A percentile compares a stretch with the other conserved stretches of the same genome.
Conservation (phyloP, 83 land plant genomes). For the Diphasiastrum complanatum region DNA sequence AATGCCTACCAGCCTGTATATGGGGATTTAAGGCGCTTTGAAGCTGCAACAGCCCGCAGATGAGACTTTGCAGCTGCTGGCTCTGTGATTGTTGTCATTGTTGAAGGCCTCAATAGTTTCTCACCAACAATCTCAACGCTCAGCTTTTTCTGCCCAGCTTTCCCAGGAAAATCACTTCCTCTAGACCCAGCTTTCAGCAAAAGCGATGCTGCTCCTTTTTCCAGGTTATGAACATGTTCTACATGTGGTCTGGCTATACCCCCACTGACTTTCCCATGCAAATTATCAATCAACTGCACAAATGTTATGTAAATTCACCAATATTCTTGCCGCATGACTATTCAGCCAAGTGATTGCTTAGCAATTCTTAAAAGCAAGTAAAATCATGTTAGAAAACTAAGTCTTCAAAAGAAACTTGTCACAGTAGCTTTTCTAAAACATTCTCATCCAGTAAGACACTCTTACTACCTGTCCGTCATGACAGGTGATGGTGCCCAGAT, state of each 20-base stretch:
- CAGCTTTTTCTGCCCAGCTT: constrained; percentile 21
- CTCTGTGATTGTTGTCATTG: constrained; percentile 52
- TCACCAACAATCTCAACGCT: constrained; percentile 38
- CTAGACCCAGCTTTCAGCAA: constrained; percentile 59
- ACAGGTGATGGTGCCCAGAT: constrained; percentile 46
- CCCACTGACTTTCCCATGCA: constrained; percentile 51
- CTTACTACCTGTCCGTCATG: constrained; percentile 59
- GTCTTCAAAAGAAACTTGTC: too few relatives aligned
- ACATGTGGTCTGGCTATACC: constrained; percentile 53
- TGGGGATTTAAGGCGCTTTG: constrained; percentile 71
- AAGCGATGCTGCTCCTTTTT: constrained; percentile 88
- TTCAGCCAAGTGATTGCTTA: too few relatives aligned
- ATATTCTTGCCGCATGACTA: too few relatives aligned
- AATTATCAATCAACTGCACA: neutral
- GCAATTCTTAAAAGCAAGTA: neutral
- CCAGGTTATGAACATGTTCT: constrained; percentile 47
- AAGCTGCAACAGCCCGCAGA: constrained; percentile 79
- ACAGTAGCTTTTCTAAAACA: too few relatives aligned
- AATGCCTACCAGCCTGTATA: constrained; percentile 57
- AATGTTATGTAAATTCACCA: too few relatives aligned
- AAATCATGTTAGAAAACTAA: too few relatives aligned
- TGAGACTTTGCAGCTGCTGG: constrained; percentile 63
- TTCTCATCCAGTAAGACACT: too few relatives aligned
- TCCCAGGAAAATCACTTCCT: constrained; percentile 42
- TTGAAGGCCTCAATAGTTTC: constrained; percentile 74